phyloP scores from a whole-genome alignment of 2,329 filamentous ascomycete species.

The Hypoxylon sp. region DNA sequence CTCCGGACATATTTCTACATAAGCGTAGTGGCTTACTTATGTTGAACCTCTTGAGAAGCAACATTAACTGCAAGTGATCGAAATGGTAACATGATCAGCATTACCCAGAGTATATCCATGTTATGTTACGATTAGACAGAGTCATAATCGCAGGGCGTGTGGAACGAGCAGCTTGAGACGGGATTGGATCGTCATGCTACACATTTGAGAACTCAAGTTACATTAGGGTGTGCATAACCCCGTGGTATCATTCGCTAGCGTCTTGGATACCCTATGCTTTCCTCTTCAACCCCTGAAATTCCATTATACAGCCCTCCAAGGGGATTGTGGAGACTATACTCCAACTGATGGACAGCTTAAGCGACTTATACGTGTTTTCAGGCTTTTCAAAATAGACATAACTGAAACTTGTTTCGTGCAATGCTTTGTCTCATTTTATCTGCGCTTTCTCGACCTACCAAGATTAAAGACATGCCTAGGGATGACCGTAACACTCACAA shows the following conservation, averaged over 20 bases:
- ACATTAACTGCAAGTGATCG: constrained; percentile 7
- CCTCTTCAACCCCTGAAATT: not conserved
- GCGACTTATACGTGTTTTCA: not conserved
- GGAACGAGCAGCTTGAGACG: constrained; percentile 2
- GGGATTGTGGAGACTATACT: constrained; percentile 1
- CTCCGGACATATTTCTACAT: constrained; percentile 12
- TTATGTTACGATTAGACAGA: constrained; percentile 9
- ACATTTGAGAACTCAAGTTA: constrained; percentile 18
- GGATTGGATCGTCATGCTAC: constrained; percentile 7
- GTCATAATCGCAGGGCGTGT: constrained; percentile 12
- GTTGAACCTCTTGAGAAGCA: constrained; percentile 1
- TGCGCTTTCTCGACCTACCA: not conserved
- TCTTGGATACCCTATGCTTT: constrained; percentile 10
- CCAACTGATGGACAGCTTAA: not conserved
- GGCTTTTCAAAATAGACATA: not conserved
- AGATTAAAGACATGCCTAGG: not conserved
- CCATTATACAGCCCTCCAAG: not conserved
- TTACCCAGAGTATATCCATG: constrained; percentile 3
- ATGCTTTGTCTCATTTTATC: not conserved
- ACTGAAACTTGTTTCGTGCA: not conserved
- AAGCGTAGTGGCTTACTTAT: constrained; percentile 5
- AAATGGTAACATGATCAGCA: constrained; percentile 11
- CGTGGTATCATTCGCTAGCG: not conserved
- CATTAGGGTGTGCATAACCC: constrained; percentile 1
- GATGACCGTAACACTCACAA: not conserved